Evolutionary conservation across 1,284 basidiomycete genomes (phyloP).

Genomic region (Rhodotorula sp.): DNA sequence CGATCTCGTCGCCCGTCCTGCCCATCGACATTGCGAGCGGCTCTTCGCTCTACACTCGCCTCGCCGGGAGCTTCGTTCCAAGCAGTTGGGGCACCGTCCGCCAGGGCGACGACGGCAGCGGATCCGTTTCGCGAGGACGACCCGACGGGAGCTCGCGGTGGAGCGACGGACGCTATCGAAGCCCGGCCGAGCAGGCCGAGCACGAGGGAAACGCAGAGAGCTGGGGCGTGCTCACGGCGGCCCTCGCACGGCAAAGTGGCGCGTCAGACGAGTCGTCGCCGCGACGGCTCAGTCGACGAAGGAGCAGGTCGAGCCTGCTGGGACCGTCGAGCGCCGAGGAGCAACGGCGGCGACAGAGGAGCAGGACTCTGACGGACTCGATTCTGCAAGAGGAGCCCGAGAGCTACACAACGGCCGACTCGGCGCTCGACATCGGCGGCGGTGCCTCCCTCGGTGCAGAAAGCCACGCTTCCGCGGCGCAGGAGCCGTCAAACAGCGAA

Average conservation of each 20-base stretch:
- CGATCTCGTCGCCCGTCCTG: background rate
- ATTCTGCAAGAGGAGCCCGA: slow-evolving; percentile 19
- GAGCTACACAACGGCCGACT: slow-evolving; percentile 16
- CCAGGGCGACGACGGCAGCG: background rate
- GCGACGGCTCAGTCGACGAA: too few relatives aligned
- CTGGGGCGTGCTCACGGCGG: slow-evolving; percentile 18
- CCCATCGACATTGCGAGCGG: background rate
- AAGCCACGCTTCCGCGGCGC: background rate
- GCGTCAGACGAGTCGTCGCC: background rate
- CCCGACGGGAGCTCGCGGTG: background rate
- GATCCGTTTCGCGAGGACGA: background rate
- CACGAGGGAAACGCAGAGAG: slow-evolving; percentile 10
- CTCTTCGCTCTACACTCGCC: background rate
- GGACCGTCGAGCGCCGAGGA: background rate
- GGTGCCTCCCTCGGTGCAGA: background rate
- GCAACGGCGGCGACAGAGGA: background rate
- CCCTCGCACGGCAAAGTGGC: background rate
- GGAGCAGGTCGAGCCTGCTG: background rate
- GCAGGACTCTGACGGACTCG: background rate
- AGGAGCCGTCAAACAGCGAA: background rate
- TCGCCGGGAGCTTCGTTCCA: background rate
- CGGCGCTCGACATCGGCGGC: background rate
- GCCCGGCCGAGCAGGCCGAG: slow-evolving; percentile 15
- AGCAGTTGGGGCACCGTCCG: background rate
- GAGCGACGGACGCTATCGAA: slow-evolving; percentile 8